Base-by-base conservation (phyloP, 345 rosid species). In the Hevea brasiliensis region DNA sequence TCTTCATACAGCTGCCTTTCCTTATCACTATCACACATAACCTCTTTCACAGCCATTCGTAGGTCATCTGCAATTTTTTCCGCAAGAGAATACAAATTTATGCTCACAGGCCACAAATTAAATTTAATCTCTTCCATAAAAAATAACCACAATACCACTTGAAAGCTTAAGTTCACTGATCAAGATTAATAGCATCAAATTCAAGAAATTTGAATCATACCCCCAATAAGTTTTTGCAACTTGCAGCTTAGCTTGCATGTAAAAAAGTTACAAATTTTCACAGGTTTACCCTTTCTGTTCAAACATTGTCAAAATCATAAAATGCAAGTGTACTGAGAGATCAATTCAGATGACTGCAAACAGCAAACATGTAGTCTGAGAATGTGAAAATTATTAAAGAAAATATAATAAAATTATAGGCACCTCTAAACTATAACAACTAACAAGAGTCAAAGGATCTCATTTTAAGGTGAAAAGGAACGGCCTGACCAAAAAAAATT, bases 11-110 rank as follows among this genome's bases (percentile, higher is more conserved):
- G 89, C 23, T 68, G 85, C 23, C 89, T 83, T 79, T 92, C 95
- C 29, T 80, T 85, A 1, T 76, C 65, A 71, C 82, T 81, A 54
- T 89, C 89, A 76, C 97, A 94, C 48, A 94, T 80, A 71, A 88
- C 79, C 79, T 94, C 97, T 81, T 92, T 94, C 77, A 88, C 98
- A 62, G 97, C 97, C 92, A 85, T 85, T 68, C 95, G 79, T 72
- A 94, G 72, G 58, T 89, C 93, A 88, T 94, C 95, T 92, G 76
- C 80, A 70, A 1, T 73, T 62, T 72, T 44, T 50, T n/a, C 8
- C 71, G 72, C 56, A 35, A n/a, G 6, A 24, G 73, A 44, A 50
- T 21, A 13, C n/a, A 60, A 57, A 68, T 66, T 37, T 27, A 55
- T 4, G 20, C 26, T 53, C 65, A 68, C 65, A 68, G 54, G 50